A percentile compares a stretch with the other conserved stretches of the same genome.
phyloP scores from a whole-genome alignment of 2,329 filamentous ascomycete species.

The Elsinoe batatas region DNA sequence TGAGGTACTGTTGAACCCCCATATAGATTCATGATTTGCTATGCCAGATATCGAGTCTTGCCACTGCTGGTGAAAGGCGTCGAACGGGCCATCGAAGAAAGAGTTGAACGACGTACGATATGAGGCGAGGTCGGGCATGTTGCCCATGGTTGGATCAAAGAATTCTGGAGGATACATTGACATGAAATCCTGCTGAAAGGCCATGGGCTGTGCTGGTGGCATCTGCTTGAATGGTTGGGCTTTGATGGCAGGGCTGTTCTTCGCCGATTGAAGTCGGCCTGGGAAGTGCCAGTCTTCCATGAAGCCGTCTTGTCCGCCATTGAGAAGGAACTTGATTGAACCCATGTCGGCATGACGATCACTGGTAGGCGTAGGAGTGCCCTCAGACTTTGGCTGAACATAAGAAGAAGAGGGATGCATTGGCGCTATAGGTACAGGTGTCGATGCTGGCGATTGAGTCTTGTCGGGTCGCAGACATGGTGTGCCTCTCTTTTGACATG shows the following conservation, averaged over 20 bases:
- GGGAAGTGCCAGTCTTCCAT: constrained; percentile 13
- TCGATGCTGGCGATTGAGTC: constrained; percentile 1
- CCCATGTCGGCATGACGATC: constrained; percentile 7
- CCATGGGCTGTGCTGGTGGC: background rate
- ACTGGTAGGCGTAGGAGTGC: constrained; percentile 6
- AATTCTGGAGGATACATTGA: constrained; percentile 1
- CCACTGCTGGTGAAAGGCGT: constrained; percentile 11
- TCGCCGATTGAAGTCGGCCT: constrained; percentile 3
- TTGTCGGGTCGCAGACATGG: constrained; percentile 6
- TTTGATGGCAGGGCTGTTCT: constrained; percentile 9
- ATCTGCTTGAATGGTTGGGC: constrained; percentile 4
- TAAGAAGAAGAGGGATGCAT: background rate
- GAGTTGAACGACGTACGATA: constrained; percentile 5
- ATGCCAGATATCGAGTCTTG: constrained; percentile 10
- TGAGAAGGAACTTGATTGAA: constrained; percentile 12
- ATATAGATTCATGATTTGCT: constrained; percentile 1
- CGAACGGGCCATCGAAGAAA: constrained; percentile 11
- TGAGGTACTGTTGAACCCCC: constrained; percentile 6
- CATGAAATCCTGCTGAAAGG: background rate
- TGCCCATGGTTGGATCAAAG: background rate
- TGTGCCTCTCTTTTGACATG: constrained; percentile 5
- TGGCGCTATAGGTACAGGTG: background rate
- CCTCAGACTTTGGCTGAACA: background rate
- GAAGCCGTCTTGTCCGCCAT: constrained; percentile 11
- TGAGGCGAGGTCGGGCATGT: background rate